These are phyloP conservation scores for Pichia rugopelliculosa DNA, from an alignment of 805 yeast species.

Conservation along the genomic window DNA sequence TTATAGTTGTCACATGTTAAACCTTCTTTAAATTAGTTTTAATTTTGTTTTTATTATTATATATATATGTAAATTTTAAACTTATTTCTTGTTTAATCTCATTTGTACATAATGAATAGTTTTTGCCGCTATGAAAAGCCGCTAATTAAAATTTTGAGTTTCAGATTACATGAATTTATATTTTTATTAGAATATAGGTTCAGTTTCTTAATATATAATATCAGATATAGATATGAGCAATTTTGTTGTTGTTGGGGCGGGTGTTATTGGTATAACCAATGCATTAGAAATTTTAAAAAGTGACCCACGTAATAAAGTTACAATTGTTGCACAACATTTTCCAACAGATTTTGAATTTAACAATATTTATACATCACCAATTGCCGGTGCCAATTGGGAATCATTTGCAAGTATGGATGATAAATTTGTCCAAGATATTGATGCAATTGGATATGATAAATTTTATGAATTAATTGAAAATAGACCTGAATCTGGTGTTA, in stretches of 20 bases:
- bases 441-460: constrained; percentile 40
- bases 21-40: too few relatives aligned
- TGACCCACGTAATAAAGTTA: constrained; percentile 32
- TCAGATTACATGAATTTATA: too few relatives aligned
- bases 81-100: too few relatives aligned
- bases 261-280: constrained; percentile 50
- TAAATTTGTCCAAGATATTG: constrained; percentile 30
- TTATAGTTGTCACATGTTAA: too few relatives aligned
- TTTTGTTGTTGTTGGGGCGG: constrained; percentile 32
- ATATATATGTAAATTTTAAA: too few relatives aligned
- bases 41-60: too few relatives aligned
- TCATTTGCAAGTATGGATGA: constrained; percentile 46
- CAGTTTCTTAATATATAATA: too few relatives aligned
- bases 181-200: too few relatives aligned
- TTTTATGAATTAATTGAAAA: constrained; percentile 38
- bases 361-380: constrained; percentile 51
- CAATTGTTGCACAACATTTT: constrained; percentile 37
- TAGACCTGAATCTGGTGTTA: constrained; percentile 46
- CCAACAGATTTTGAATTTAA: constrained; percentile 50
- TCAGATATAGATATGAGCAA: constrained; percentile 14
- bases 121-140: too few relatives aligned
- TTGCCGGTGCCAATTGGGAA: constrained; percentile 69
- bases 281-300: constrained; percentile 36
- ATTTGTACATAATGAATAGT: too few relatives aligned
- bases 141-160: too few relatives aligned